These are phyloP conservation scores for Termitomyces sp. DNA, from an alignment of 768 basidiomycete species.

Conservation along the genomic window DNA sequence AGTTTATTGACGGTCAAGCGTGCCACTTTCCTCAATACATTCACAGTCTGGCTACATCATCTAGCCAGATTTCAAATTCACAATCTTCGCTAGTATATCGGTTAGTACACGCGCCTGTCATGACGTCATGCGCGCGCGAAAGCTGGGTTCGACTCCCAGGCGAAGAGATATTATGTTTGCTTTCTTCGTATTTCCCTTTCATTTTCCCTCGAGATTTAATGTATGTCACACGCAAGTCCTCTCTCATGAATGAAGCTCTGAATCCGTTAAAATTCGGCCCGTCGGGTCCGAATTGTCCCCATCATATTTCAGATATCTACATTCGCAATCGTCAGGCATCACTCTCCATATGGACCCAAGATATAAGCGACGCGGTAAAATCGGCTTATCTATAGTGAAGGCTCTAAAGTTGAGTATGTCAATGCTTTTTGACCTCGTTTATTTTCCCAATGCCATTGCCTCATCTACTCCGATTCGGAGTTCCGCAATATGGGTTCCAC, in stretches of 20 bases:
- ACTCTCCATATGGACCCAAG: background rate
- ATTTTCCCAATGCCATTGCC: background rate
- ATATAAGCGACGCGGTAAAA: background rate
- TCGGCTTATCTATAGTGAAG: background rate
- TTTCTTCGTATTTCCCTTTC: too few species aligned
- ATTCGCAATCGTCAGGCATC: too few species aligned
- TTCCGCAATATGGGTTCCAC: background rate
- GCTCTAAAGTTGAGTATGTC: background rate
- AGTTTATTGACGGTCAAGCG: too few species aligned
- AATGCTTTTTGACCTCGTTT: background rate
- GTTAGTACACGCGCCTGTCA: background rate
- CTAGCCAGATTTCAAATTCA: too few species aligned
- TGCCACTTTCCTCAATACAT: too few species aligned
- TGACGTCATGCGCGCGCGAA: background rate
- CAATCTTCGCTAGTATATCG: background rate
- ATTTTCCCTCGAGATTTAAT: too few species aligned
- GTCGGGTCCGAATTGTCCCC: too few species aligned
- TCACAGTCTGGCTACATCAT: too few species aligned
- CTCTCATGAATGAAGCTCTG: too few species aligned
- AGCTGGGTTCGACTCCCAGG: background rate
- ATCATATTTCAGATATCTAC: too few species aligned
- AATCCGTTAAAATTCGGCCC: too few species aligned
- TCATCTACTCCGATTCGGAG: background rate
- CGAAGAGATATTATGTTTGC: background rate
- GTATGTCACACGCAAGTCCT: too few species aligned